Evolutionary conservation across 1,139 yeast species (phyloP), one percentile per base, ranked within the genome.

Genomic region (Nakaseomyces nivariensis): DNA sequence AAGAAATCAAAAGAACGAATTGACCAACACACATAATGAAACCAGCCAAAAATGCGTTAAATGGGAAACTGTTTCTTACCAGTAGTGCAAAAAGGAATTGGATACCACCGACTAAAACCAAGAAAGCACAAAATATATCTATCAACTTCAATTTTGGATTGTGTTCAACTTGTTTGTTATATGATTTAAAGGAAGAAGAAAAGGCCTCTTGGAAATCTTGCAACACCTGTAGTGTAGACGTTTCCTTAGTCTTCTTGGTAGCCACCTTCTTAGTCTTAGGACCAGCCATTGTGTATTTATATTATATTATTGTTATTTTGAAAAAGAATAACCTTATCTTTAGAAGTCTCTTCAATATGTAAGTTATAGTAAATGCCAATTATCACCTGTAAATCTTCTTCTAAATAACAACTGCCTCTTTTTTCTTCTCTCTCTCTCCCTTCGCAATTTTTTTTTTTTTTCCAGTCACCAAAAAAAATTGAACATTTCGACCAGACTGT

Each of bases 21-120:
- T 94, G 98, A 13, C 96, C 97, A 51, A 92, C 97, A 52, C 97
- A 87, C 38, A 89, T 74, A 52, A 85, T 79, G 64, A 92, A 92
- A 0, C 98, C 98, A 29, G 96, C 94, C 53, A 92, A 75, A 64
- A 92, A 92, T 33, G 97, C 97, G 69, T 92, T 92, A 76, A 94
- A 92, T 24, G 99, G 99, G 75, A 84, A 94, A 60, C 81, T 87
- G 32, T 64, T 67, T 48, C 97, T 96, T 49, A 89, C 79, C 13
- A 89, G 56, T 38, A 84, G 57, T 54, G 86, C 87, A 66, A 89
- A 89, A 4, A 75, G 69, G 64, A 89, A 87, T 69, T 92, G 97
- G 45, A 86, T 68, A 2, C 78, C 71, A 0, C 96, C 98, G 54
- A 88, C 72, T 0, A 72, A 67, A 11, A 92, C 90, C 53, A 92